Base-by-base conservation (phyloP, 2,329 filamentous ascomycete genomes). In the Penicillium hordei region DNA sequence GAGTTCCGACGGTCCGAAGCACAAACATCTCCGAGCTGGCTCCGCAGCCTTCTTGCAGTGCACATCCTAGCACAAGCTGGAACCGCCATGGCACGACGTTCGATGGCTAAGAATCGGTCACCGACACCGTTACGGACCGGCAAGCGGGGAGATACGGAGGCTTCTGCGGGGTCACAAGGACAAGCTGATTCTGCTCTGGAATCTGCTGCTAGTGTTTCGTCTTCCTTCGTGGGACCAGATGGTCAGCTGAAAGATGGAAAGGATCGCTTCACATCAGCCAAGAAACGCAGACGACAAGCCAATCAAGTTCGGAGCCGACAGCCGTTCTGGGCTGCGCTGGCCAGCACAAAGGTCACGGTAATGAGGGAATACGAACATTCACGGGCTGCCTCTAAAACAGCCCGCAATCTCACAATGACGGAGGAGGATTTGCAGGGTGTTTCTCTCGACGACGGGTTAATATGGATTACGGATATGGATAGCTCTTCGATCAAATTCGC, bases 311-410 rank as follows among this genome's bases (percentile, higher is more conserved):
- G 93, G 74, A 90, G 91, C 73, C 88, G 91, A 71, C 93, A 97
- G 77, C 93, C 93, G 48, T 85, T 97, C 64, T 97, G 93, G 93
- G 91, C 93, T 63, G 93, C 93, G 48, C 84, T 97, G 67, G 93
- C 93, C 51, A 96, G 91, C 78, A 96, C 93, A 71, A 97, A 97
- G 82, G 93, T 97, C 72, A 93, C 94, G 68, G 91, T 96, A 77
- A 88, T 95, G 71, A 94, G 96, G 78, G 93, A 92, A 76, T 90
- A 91, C 67, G 89, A 92, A 76, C 85, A 95, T 72, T 93, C 90
- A 76, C 79, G 83, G 64, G 75, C 73, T 52, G 64, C 73, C 46
- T 75, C 72, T 10, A 75, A 75, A 65, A 74, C 72, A 25, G 67
- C 71, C 40, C 70, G 73, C 54, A 71, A 72, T 57, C 65, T 74